phyloP scores from a whole-genome alignment of 1,139 yeast genomes.

The Sugiyamaella grinbergsii region DNA sequence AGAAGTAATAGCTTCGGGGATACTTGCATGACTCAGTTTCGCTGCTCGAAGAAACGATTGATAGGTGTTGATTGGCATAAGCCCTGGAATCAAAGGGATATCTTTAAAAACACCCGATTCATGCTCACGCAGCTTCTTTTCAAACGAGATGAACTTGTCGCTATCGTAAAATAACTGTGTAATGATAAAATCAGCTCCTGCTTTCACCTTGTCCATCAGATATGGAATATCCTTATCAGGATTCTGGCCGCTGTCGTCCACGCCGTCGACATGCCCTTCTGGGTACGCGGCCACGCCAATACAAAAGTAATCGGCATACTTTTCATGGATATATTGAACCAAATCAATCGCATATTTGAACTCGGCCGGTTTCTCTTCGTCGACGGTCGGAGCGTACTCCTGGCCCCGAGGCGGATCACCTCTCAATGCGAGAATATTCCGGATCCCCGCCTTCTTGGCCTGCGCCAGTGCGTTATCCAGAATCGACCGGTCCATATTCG shows the following conservation, averaged over 20 bases:
- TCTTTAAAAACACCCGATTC: slow-evolving; percentile 48
- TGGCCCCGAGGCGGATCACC: slow-evolving; percentile 95
- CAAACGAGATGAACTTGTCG: slow-evolving; percentile 57
- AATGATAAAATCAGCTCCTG: slow-evolving; percentile 92
- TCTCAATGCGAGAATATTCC: slow-evolving; percentile 85
- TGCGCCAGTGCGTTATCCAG: slow-evolving; percentile 74
- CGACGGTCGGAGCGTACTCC: slow-evolving; percentile 57
- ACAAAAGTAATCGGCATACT: slow-evolving; percentile 76
- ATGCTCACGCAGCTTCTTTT: slow-evolving; percentile 48
- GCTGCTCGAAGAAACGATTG: slow-evolving; percentile 86
- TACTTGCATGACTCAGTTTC: slow-evolving; percentile 83
- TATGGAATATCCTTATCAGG: slow-evolving; percentile 68
- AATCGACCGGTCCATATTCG: slow-evolving; percentile 76
- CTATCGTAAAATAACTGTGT: slow-evolving; percentile 84
- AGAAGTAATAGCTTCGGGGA: slow-evolving; percentile 61
- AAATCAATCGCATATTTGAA: slow-evolving; percentile 80
- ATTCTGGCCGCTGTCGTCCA: slow-evolving; percentile 65
- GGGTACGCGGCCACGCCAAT: slow-evolving; percentile 95
- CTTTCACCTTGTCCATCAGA: slow-evolving; percentile 79
- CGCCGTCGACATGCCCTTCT: slow-evolving; percentile 89
- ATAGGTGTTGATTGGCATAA: slow-evolving; percentile 95
- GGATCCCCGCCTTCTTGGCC: slow-evolving; percentile 78
- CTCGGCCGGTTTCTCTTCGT: slow-evolving; percentile 43
- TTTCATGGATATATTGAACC: slow-evolving; percentile 68
- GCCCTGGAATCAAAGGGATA: slow-evolving; percentile 79